Percentiles rank a stretch among this genome's conserved stretches.
phyloP scores from a whole-genome alignment of 257 asterid species.

The Ilex aquifolium region DNA sequence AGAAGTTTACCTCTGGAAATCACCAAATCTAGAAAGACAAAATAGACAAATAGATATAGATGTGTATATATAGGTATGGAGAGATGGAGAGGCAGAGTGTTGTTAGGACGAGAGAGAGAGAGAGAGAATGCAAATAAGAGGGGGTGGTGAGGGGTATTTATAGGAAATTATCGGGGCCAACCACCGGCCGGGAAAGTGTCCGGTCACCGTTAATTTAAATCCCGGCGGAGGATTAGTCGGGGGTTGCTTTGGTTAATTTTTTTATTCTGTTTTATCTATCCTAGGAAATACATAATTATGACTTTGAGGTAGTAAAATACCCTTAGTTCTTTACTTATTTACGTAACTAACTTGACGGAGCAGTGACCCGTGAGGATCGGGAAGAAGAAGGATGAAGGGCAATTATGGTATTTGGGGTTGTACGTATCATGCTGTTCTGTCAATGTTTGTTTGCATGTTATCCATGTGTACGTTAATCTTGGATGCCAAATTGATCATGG shows the following conservation, averaged over 20 bases:
- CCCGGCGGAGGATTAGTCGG: conserved; percentile 34
- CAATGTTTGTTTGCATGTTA: too few species aligned
- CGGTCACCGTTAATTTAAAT: conserved; percentile 30
- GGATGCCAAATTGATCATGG: too few species aligned
- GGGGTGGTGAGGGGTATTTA: conserved; percentile 48
- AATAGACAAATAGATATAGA: conserved; percentile 13
- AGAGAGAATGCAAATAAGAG: conserved; percentile 6
- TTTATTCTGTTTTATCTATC: too few species aligned
- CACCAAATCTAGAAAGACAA: conserved; percentile 1
- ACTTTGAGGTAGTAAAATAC: too few species aligned
- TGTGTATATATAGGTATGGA: conserved; percentile 15
- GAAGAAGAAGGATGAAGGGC: too few species aligned
- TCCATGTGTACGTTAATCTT: too few species aligned
- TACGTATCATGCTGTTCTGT: too few species aligned
- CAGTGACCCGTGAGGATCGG: too few species aligned
- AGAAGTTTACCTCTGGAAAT: background rate
- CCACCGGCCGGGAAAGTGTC: conserved; percentile 32
- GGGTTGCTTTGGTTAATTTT: conserved; percentile 11
- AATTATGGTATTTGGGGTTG: too few species aligned
- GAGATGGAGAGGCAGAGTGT: conserved; percentile 1
- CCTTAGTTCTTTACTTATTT: too few species aligned
- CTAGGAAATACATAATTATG: too few species aligned
- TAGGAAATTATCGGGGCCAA: conserved; percentile 41
- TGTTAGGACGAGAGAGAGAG: conserved; percentile 3
- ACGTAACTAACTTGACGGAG: too few species aligned